Base-by-base conservation (phyloP, 345 rosid genomes). In the Brassica incana region DNA sequence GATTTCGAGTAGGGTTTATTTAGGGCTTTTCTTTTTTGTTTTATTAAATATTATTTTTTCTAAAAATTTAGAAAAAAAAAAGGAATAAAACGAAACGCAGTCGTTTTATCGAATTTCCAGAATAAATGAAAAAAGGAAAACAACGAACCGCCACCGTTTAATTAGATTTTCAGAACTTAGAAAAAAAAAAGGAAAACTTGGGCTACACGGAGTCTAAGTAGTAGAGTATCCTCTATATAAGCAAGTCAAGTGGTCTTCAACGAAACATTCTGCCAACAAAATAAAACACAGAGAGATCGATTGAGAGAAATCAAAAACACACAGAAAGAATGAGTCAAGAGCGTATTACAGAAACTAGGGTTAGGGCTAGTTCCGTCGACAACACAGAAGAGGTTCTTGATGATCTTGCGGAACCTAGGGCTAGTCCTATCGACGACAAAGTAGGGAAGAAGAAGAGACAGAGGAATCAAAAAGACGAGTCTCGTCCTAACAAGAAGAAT, bases 401-500 rank as follows among this genome's bases (percentile, higher is more conserved):
- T 67, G 87, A 86, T 77, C 62, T 69, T 29, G 71, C 40, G 16
- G 78, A 78, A 38, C 85, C 77, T 29, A 70, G 65, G n/a, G 54
- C 77, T 67, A 29, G 62, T 8, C 62, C 65, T 10, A 84, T 78
- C n/a, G 86, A 71, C 18, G 86, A 71, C 67, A 85, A 71, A 75
- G 84, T 82, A 82, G 85, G 85, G 78, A 86, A 84, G 77, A 86
- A 84, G 85, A 89, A 80, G 80, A 85, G 78, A 67, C 84, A 77
- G 83, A 83, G 78, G 76, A 77, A 80, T 74, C 32, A 67, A 23
- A 43, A 71, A 62, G 54, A 38, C 5, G 60, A 64, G 45, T 65
- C 77, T 71, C 35, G 15, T 65, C 36, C 30, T n/a, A 67, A 84
- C 76, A 87, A 80, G 78, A 86, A 73, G 82, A 33, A 36, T 3